A percentile compares a stretch with the other conserved stretches of the same genome.
Evolutionary conservation across 2,329 filamentous ascomycete species (phyloP).

Genomic region (Ophiocordyceps polyrhachis-furcata): DNA sequence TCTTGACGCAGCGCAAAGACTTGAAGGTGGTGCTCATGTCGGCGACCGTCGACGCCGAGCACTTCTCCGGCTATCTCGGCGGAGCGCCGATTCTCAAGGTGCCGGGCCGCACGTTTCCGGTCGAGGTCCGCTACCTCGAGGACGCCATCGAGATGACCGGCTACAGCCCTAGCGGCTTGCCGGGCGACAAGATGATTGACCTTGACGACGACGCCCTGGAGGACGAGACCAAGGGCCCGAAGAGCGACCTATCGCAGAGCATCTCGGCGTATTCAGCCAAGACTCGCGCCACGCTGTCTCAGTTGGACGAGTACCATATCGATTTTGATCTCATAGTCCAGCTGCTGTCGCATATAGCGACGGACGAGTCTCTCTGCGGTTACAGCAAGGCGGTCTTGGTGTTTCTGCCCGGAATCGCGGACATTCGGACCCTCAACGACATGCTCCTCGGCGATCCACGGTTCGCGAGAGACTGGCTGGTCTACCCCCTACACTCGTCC

Average conservation of each 20-base stretch:
- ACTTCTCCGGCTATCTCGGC: conserved; percentile 76
- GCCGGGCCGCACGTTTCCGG: conserved; percentile 84
- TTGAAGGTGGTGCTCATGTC: conserved; percentile 95
- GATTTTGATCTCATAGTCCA: conserved; percentile 74
- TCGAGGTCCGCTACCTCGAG: conserved; percentile 73
- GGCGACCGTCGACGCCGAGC: conserved; percentile 82
- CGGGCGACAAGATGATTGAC: conserved; percentile 35
- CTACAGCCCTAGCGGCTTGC: conserved; percentile 34
- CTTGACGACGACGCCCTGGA: conserved; percentile 42
- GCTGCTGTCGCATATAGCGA: conserved; percentile 59
- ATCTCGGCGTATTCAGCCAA: conserved; percentile 56
- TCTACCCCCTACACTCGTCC: conserved; percentile 82
- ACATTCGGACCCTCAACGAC: conserved; percentile 79
- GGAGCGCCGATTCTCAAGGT: conserved; percentile 77
- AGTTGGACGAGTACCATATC: conserved; percentile 80
- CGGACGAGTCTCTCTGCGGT: conserved; percentile 40
- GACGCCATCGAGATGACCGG: conserved; percentile 81
- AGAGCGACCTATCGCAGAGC: conserved; percentile 41
- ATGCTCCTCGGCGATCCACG: conserved; percentile 58
- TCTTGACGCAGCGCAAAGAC: conserved; percentile 58
- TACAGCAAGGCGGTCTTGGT: conserved; percentile 89
- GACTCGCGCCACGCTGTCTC: conserved; percentile 55
- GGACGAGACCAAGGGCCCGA: conserved; percentile 30
- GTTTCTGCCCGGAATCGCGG: conserved; percentile 85
- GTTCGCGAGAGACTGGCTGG: conserved; percentile 61